Conservation (phyloP, 192 early-diverging fungal genomes). For the Chytriomyces sp. region DNA sequence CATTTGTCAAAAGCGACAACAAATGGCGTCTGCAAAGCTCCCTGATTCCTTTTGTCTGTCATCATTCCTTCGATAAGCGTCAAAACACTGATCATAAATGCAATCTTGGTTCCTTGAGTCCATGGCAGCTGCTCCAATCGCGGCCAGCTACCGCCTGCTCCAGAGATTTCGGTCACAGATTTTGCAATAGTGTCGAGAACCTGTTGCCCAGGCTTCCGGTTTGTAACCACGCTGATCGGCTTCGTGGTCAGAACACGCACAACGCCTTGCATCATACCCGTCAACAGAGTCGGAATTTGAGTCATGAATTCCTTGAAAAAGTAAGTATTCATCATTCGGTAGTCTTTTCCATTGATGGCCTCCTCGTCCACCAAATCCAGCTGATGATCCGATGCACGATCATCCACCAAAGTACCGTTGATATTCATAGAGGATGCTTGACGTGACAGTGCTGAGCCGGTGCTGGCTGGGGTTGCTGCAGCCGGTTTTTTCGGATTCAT, state of each 20-base stretch:
- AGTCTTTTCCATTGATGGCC: slow-evolving; percentile 48
- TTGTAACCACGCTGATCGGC: slow-evolving; percentile 52
- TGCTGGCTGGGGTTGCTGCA: background rate
- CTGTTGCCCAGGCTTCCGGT: slow-evolving; percentile 59
- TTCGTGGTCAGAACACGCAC: slow-evolving; percentile 66
- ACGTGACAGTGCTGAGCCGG: slow-evolving; percentile 20
- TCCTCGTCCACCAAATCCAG: slow-evolving; percentile 36
- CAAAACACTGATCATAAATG: background rate
- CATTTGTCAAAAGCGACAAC: slow-evolving; percentile 65
- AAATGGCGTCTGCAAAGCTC: slow-evolving; percentile 66
- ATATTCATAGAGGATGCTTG: slow-evolving; percentile 17
- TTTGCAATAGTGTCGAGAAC: slow-evolving; percentile 65
- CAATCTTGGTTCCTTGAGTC: background rate
- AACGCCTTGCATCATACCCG: slow-evolving; percentile 71
- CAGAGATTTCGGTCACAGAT: slow-evolving; percentile 48
- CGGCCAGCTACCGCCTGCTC: background rate
- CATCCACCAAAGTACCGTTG: slow-evolving; percentile 3
- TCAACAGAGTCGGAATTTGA: slow-evolving; percentile 68
- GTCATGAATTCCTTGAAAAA: slow-evolving; percentile 68
- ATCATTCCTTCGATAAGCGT: slow-evolving; percentile 25
- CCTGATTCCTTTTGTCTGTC: slow-evolving; percentile 55
- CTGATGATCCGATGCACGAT: slow-evolving; percentile 19
- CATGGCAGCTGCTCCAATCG: background rate
- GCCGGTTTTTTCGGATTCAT: slow-evolving; percentile 28
- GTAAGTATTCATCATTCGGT: slow-evolving; percentile 69